These are phyloP conservation scores for Moelleriella libera DNA, from an alignment of 2,329 filamentous ascomycete genomes.

Conservation along the genomic window DNA sequence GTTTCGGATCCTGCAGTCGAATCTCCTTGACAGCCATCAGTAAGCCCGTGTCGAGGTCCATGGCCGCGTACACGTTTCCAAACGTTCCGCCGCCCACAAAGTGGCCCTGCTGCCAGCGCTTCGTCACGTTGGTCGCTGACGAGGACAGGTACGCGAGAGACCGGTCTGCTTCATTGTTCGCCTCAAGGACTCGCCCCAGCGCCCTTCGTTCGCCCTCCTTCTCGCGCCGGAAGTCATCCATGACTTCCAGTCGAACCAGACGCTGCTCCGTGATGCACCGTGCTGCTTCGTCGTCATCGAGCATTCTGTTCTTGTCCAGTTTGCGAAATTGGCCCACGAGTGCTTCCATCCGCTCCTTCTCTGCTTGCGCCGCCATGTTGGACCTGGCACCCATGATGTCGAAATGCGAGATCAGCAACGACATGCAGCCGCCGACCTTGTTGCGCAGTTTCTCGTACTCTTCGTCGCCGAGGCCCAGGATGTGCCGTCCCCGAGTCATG, in stretches of 20 bases:
- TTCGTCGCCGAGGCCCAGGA: slow-evolving; percentile 75
- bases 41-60: slow-evolving; percentile 91
- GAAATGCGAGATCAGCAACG: slow-evolving; percentile 90
- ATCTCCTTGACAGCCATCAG: slow-evolving; percentile 99
- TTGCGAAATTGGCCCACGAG: slow-evolving; percentile 62
- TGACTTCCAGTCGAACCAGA: slow-evolving; percentile 53
- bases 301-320: slow-evolving; percentile 59
- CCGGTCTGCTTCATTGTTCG: slow-evolving; percentile 88
- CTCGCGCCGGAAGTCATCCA: slow-evolving; percentile 67
- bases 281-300: slow-evolving; percentile 76
- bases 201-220: slow-evolving; percentile 76
- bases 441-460: slow-evolving; percentile 72
- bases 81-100: slow-evolving; percentile 96
- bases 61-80: slow-evolving; percentile 91
- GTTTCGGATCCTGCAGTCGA: slow-evolving; percentile 85
- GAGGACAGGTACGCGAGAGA: slow-evolving; percentile 89
- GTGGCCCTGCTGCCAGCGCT: slow-evolving; percentile 98
- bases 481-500: slow-evolving; percentile 88
- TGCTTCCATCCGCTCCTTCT: slow-evolving; percentile 77
- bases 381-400: slow-evolving; percentile 97
- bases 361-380: slow-evolving; percentile 82
- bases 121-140: slow-evolving; percentile 84
- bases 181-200: slow-evolving; percentile 81
- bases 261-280: slow-evolving; percentile 63
- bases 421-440: slow-evolving; percentile 96